Conservation (phyloP, 1,284 basidiomycete species). For the Ceratobasidium sp. region DNA sequence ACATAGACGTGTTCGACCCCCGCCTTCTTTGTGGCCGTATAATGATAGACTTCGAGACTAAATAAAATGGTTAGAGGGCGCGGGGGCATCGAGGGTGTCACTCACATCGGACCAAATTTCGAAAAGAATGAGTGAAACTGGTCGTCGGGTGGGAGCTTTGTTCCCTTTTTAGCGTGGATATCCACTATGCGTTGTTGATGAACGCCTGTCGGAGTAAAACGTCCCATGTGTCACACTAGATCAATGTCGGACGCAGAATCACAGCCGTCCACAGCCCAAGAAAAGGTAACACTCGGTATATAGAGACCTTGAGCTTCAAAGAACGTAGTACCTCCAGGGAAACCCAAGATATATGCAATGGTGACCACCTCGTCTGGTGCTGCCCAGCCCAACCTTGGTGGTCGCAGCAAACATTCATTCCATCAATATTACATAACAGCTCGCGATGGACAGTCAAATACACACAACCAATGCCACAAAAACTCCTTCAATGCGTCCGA, state of each 20-base stretch:
- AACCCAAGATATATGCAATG: neutral
- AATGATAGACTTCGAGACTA: conserved; percentile 23
- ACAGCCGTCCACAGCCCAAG: neutral
- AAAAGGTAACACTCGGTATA: neutral
- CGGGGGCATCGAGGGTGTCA: neutral
- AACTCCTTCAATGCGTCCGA: neutral
- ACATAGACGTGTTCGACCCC: conserved; percentile 15
- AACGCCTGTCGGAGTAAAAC: neutral
- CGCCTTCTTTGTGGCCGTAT: neutral
- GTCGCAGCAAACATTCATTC: conserved; percentile 15
- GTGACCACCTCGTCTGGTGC: neutral
- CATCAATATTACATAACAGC: neutral
- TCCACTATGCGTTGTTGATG: conserved; percentile 8
- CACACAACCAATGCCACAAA: neutral
- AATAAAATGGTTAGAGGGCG: neutral
- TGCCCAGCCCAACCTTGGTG: conserved; percentile 4
- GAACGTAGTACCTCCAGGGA: too few species aligned
- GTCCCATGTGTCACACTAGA: neutral
- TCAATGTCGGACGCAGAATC: neutral
- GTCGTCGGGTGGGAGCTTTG: conserved; percentile 12
- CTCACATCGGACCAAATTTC: conserved; percentile 31
- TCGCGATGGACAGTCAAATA: neutral
- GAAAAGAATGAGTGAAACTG: conserved; percentile 33
- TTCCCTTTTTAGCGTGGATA: conserved; percentile 13
- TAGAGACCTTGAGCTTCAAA: neutral